Evolutionary conservation across 164 flowering plant genomes (phyloP), one percentile per base, ranked within the genome.

Genomic region (Berberis vulgaris): DNA sequence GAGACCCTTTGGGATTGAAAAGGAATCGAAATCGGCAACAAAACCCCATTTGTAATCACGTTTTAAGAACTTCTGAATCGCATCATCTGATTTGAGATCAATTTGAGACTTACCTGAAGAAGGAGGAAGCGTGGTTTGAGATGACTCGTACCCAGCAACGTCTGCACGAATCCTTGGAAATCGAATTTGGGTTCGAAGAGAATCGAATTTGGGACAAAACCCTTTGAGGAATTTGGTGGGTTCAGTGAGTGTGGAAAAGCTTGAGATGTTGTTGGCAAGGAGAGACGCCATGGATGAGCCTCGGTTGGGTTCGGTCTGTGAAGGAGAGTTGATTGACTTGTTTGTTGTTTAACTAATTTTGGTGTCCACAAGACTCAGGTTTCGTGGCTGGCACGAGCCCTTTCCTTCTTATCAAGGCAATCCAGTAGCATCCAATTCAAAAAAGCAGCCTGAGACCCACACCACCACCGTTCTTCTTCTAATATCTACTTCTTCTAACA

Each of bases 1-100:
- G 0, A 93, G 80, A 57, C 98, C 98, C 67, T 90, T 93, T 0
- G 96, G 97, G 40, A 90, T 82, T 9, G 96, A 49, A 65, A 79
- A 78, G 59, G 97, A 90, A 46, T 90, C 97, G 60, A 93, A 81
- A 54, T 84, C 77, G 67, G 92, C 71, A 49, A 43, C 64, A 11
- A 82, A 81, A 59, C 94, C 81, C 84, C 84, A 80, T 44, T 86
- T 80, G 72, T 92, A 92, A 6, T 92, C 92, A 12, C 83, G 72
- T 53, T 85, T 77, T 38, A 93, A 80, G 60, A 83, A 76, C 54
- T 81, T 79, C 63, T 83, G 84, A 26, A 93, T 76, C 6, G 85
- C 76, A 52, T 87, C 91, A 40, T 75, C 77, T 39, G 67, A 40
- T 1, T 49, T 11, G 59, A 9, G 41, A 63, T 8, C 26, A 47